Evolutionary conservation across 2,329 filamentous ascomycete genomes (phyloP).

Genomic region (Lecanoromycetidae sp.): DNA sequence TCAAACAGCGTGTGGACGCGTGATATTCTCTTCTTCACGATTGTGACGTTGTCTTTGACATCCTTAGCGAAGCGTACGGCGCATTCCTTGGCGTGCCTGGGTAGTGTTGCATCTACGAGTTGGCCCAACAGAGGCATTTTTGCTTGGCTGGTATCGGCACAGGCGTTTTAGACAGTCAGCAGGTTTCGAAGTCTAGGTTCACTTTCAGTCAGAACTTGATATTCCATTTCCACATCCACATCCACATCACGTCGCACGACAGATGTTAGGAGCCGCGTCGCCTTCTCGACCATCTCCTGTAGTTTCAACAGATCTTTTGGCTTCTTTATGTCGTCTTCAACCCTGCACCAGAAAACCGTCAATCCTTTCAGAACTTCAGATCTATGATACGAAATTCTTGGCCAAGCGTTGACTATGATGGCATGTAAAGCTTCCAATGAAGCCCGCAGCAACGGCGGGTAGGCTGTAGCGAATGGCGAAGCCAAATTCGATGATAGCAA

Average conservation of each 20-base stretch:
- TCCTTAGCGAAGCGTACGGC: neutral
- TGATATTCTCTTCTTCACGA: slow-evolving; percentile 13
- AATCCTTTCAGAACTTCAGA: slow-evolving; percentile 53
- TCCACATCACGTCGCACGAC: slow-evolving; percentile 8
- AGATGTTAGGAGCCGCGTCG: slow-evolving; percentile 4
- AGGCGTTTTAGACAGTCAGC: neutral
- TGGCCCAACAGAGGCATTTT: too few species aligned
- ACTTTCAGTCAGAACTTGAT: slow-evolving; percentile 27
- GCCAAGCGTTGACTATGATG: slow-evolving; percentile 55
- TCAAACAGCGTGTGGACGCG: slow-evolving; percentile 63
- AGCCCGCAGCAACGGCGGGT: slow-evolving; percentile 42
- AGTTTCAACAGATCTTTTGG: neutral
- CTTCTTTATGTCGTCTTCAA: slow-evolving; percentile 28
- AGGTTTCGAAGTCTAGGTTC: slow-evolving; percentile 26
- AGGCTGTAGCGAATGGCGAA: slow-evolving; percentile 53
- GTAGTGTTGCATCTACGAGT: neutral
- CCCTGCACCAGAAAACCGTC: slow-evolving; percentile 50
- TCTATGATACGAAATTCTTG: slow-evolving; percentile 50
- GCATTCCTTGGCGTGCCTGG: neutral
- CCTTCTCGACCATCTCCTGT: slow-evolving; percentile 2
- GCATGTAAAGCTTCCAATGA: slow-evolving; percentile 43
- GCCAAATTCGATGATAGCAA: slow-evolving; percentile 53
- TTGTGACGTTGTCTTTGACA: neutral
- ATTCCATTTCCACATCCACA: slow-evolving; percentile 15
- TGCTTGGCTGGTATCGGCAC: too few species aligned